Base-by-base conservation (phyloP, 2,329 filamentous ascomycete species). In the Nemania sp. region DNA sequence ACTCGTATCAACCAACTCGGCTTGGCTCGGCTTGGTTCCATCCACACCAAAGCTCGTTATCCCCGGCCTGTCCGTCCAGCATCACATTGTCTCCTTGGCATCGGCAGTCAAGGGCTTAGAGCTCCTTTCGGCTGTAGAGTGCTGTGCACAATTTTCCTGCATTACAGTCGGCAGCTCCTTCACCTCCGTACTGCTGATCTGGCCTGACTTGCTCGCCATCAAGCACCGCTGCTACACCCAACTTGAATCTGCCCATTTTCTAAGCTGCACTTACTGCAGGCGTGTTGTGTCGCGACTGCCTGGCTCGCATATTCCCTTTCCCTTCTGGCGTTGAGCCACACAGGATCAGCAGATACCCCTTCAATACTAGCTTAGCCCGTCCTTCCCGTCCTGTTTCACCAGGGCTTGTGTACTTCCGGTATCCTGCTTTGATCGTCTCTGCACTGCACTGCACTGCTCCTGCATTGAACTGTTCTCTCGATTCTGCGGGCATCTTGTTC, bases 261-360 rank as follows among this genome's bases (percentile, higher is more conserved):
- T 37, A 53, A 22, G n/a, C n/a, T n/a, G n/a, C n/a, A n/a, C n/a
- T n/a, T n/a, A n/a, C n/a, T n/a, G n/a, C n/a, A n/a, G n/a, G n/a
- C n/a, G n/a, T n/a, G n/a, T n/a, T n/a, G n/a, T n/a, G n/a, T n/a
- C n/a, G n/a, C n/a, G n/a, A n/a, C n/a, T n/a, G n/a, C n/a, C n/a
- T n/a, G n/a, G n/a, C n/a, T n/a, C n/a, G n/a, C n/a, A n/a, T n/a
- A n/a, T 31, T 4, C 14, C 37, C 37, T 26, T 52, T 33, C 33
- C 46, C 24, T 47, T 49, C 59, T 57, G 28, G 30, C 11, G 51
- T 52, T 42, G 52, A 45, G 15, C 49, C 55, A 45, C 43, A 56
- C 54, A 56, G n/a, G 53, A 60, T 61, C 56, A 47, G 54, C 53
- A 45, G 56, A 56, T 45, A 33, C 57, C 49, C 59, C 54, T 61